Evolutionary conservation across 225 moss, liverwort and hornwort genomes (phyloP).

Genomic region (Sphagnum contortum): DNA sequence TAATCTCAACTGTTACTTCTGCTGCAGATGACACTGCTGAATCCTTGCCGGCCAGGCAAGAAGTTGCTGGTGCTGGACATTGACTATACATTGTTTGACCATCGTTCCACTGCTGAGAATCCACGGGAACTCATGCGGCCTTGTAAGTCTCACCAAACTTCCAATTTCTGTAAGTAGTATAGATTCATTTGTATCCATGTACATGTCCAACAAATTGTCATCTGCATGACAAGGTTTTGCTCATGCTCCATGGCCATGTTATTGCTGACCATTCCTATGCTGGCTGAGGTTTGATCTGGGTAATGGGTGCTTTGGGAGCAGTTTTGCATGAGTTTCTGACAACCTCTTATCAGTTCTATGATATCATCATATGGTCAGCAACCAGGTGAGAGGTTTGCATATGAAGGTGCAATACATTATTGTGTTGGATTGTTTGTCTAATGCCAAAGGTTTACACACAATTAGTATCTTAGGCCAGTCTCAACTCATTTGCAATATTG

Average conservation of each 20-base stretch:
- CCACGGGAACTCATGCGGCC: constrained; percentile 97
- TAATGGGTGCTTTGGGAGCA: constrained; percentile 18
- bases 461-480: too few relatives aligned
- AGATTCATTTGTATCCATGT: too few relatives aligned
- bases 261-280: too few relatives aligned
- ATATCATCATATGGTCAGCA: constrained; percentile 98
- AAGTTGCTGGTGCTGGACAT: constrained; percentile 97
- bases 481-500: too few relatives aligned
- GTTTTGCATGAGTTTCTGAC: constrained; percentile 93
- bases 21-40: constrained; percentile 68
- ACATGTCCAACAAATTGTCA: too few relatives aligned
- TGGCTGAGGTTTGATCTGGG: background rate
- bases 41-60: constrained; percentile 79
- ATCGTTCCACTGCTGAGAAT: constrained; percentile 92
- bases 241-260: too few relatives aligned
- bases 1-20: too few relatives aligned
- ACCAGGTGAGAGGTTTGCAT: constrained; percentile 58
- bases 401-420: constrained; percentile 1
- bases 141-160: constrained; percentile 31
- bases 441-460: too few relatives aligned
- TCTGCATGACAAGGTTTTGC: too few relatives aligned
- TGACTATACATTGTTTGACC: constrained; percentile 96
- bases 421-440: too few relatives aligned
- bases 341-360: constrained; percentile 76
- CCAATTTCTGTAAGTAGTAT: background rate